Conservation (phyloP, 495 filamentous ascomycete species). For the Talaromyces borbonicus region DNA sequence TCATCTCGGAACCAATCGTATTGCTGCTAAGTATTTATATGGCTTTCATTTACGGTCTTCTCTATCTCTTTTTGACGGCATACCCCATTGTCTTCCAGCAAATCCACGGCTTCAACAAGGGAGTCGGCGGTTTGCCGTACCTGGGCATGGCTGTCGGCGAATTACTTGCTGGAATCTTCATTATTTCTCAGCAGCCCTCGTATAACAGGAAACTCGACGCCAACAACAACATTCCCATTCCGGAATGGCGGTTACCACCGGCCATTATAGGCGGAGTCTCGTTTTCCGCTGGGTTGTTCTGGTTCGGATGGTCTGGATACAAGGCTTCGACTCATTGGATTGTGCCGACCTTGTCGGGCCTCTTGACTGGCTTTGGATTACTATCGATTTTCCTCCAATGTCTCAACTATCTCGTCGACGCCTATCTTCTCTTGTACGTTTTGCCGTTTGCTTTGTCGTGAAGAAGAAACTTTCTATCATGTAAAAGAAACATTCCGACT, state of each 20-base stretch:
- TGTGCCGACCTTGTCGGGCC: constrained; percentile 63
- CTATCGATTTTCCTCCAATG: constrained; percentile 74
- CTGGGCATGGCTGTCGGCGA: constrained; percentile 74
- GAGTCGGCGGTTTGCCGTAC: constrained; percentile 65
- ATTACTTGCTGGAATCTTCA: constrained; percentile 53
- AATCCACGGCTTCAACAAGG: constrained; percentile 56
- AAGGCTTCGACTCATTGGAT: constrained; percentile 65
- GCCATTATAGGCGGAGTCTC: constrained; percentile 67
- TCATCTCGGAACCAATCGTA: constrained; percentile 75
- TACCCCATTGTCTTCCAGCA: constrained; percentile 72
- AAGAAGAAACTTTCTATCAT: too few species aligned
- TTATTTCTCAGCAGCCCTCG: constrained; percentile 55
- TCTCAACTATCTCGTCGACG: constrained; percentile 79
- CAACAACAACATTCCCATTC: constrained; percentile 64
- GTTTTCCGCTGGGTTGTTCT: constrained; percentile 70
- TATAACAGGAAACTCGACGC: constrained; percentile 56
- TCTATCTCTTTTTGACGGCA: constrained; percentile 75
- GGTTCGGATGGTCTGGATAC: constrained; percentile 78
- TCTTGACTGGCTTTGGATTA: constrained; percentile 51
- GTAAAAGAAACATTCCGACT: too few species aligned
- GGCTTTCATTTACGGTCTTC: constrained; percentile 70
- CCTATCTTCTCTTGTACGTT: constrained; percentile 75
- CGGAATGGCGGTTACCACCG: constrained; percentile 77
- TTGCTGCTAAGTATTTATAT: constrained; percentile 67
- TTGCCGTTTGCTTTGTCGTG: too few species aligned